Base-by-base conservation (phyloP, 2,329 filamentous ascomycete genomes). In the Fonsecaea multimorphosa region DNA sequence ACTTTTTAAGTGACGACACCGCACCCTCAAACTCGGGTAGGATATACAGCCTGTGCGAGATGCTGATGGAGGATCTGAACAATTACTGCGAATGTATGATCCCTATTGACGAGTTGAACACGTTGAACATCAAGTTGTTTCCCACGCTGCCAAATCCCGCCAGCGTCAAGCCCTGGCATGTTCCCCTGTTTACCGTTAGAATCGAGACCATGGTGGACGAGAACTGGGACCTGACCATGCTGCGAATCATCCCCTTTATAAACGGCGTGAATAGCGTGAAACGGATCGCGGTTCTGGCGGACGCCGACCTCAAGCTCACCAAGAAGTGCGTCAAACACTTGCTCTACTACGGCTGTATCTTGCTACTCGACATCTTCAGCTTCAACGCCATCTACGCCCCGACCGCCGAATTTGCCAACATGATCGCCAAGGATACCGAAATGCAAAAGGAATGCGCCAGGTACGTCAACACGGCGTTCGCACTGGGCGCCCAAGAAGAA, bases 81-180 rank as follows among this genome's bases (percentile, higher is more conserved):
- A 96, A 96, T 73, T 99, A 97, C 75, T 93, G 92, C 75, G 95
- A 99, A 81, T 97, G 93, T 83, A 97, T 97, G 93, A 97, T 97
- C 74, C 93, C 93, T 0, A 94, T 97, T 93, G 93, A 97, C 77
- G 92, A 96, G 71, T 89, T 92, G 67, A 97, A 97, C 77, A 97
- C 92, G 0, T 89, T 97, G 78, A 97, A 97, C 78, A 91, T 97
- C 85, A 97, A 97, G 79, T 86, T 97, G 57, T 97, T 97, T 77
- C 93, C 92, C 0, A 88, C 91, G 54, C 90, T 94, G 73, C 84
- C 88, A 0, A 86, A 88, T 16, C 93, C 93, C 1, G 88, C 92
- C 0, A 84, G 88, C 2, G 89, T 98, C 62, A 89, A 90, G 73
- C 87, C 91, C 54, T 97, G 92, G 89, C 92, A 98, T 74, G 95